These are phyloP conservation scores for Sequoia sempervirens DNA, from an alignment of 75 land plant genomes.

Conservation along the genomic window DNA sequence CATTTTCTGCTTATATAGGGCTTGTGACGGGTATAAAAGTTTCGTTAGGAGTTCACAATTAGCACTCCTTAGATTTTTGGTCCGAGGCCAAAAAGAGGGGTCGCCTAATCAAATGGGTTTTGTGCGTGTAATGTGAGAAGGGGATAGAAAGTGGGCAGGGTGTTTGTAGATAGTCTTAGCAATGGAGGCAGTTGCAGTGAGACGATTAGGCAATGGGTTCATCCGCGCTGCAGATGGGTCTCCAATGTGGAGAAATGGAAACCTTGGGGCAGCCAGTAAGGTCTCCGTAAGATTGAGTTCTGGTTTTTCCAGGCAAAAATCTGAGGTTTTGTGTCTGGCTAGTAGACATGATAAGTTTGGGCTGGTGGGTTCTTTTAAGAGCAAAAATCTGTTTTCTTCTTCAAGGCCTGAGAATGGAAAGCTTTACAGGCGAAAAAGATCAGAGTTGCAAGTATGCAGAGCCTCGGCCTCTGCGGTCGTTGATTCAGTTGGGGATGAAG, in stretches of 20 bases:
- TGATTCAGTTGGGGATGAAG: constrained; percentile 28
- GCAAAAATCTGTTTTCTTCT: neutral
- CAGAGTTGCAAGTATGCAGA: constrained; percentile 9
- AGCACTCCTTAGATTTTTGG: neutral
- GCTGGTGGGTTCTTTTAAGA: neutral
- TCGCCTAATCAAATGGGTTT: neutral
- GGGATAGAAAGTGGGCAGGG: neutral
- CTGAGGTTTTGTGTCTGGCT: neutral
- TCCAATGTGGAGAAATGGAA: neutral
- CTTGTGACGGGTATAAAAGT: neutral
- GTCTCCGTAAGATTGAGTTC: neutral
- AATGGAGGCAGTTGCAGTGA: neutral
- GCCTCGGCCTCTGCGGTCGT: constrained; percentile 50
- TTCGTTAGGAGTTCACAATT: neutral
- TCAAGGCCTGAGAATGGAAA: neutral
- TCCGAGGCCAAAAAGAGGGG: neutral
- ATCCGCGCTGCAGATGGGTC: neutral
- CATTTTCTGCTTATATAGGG: neutral
- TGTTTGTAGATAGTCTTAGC: neutral
- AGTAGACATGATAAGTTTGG: neutral
- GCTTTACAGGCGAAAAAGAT: neutral
- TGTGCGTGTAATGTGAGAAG: neutral
- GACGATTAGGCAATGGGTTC: neutral
- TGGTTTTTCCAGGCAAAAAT: neutral
- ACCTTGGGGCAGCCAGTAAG: neutral